phyloP scores from a whole-genome alignment of 495 filamentous ascomycete genomes.

The Aspergillus ostianus region DNA sequence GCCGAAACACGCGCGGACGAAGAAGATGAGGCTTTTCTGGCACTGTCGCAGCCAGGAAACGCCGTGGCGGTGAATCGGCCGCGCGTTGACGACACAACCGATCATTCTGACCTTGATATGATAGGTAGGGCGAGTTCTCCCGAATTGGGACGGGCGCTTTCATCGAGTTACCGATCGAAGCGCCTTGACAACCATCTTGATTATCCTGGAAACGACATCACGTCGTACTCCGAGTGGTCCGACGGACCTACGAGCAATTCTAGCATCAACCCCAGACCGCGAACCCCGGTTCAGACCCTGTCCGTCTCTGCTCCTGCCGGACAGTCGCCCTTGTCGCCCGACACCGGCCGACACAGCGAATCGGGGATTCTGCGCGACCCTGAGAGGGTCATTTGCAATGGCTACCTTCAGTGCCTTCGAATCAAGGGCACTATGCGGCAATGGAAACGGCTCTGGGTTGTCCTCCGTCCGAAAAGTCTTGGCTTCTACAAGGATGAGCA shows the following conservation, averaged over 20 bases:
- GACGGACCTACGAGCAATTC: conserved; percentile 52
- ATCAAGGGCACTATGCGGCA: conserved; percentile 84
- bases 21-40: conserved; percentile 76
- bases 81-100: conserved; percentile 44
- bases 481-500: conserved; percentile 91
- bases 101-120: conserved; percentile 40
- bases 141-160: conserved; percentile 38
- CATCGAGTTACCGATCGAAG: conserved; percentile 25
- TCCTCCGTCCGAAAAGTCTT: conserved; percentile 81
- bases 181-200: conserved; percentile 59
- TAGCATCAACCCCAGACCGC: conserved; percentile 27
- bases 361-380: conserved; percentile 57
- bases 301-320: conserved; percentile 30
- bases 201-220: conserved; percentile 84
- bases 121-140: conserved; percentile 44
- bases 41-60: conserved; percentile 45
- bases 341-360: conserved; percentile 55
- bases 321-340: conserved; percentile 41
- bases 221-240: conserved; percentile 87
- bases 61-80: conserved; percentile 33
- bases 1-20: conserved; percentile 78
- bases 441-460: conserved; percentile 94
- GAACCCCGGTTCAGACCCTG: conserved; percentile 33
- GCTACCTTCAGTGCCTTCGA: conserved; percentile 82
- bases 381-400: conserved; percentile 84